phyloP scores from a whole-genome alignment of 2,329 filamentous ascomycete genomes.

The Gremmenia infestans region DNA sequence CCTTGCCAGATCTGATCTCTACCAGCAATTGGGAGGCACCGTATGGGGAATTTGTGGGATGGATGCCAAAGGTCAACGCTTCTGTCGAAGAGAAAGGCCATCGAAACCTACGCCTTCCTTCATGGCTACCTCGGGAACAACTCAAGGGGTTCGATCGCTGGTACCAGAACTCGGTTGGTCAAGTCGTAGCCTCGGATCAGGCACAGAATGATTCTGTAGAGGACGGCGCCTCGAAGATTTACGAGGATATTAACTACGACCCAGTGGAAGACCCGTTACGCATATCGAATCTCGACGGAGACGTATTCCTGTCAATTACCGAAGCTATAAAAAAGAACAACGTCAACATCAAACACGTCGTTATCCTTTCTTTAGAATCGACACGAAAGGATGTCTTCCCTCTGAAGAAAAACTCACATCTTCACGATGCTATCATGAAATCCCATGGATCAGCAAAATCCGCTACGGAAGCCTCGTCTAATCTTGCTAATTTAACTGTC shows the following conservation, averaged over 20 bases:
- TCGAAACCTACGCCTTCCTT: slow-evolving; percentile 15
- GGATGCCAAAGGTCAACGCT: too few species aligned
- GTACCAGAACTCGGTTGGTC: slow-evolving; percentile 12
- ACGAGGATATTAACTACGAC: slow-evolving; percentile 27
- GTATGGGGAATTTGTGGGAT: too few species aligned
- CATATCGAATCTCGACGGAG: slow-evolving; percentile 33
- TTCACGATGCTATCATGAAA: slow-evolving; percentile 32
- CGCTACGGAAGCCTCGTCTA: slow-evolving; percentile 25
- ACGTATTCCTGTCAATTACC: slow-evolving; percentile 30
- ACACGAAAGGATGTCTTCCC: slow-evolving; percentile 38
- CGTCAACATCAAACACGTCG: slow-evolving; percentile 35
- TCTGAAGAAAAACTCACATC: slow-evolving; percentile 31
- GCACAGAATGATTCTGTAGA: not conserved
- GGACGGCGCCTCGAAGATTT: not conserved
- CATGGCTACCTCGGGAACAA: slow-evolving; percentile 31
- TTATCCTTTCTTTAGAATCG: slow-evolving; percentile 37
- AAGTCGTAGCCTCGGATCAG: not conserved
- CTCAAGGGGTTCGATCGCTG: slow-evolving; percentile 32
- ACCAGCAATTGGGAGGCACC: too few species aligned
- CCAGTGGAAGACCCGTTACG: slow-evolving; percentile 34
- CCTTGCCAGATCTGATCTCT: too few species aligned
- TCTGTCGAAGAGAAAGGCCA: not conserved
- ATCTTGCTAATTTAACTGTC: slow-evolving; percentile 28
- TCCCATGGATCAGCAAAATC: slow-evolving; percentile 24
- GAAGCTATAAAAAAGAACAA: slow-evolving; percentile 28